Evolutionary conservation across 352 stramenopile genomes (phyloP), one percentile per base, ranked within the genome.

Genomic region (Phytophthora ohioensis): DNA sequence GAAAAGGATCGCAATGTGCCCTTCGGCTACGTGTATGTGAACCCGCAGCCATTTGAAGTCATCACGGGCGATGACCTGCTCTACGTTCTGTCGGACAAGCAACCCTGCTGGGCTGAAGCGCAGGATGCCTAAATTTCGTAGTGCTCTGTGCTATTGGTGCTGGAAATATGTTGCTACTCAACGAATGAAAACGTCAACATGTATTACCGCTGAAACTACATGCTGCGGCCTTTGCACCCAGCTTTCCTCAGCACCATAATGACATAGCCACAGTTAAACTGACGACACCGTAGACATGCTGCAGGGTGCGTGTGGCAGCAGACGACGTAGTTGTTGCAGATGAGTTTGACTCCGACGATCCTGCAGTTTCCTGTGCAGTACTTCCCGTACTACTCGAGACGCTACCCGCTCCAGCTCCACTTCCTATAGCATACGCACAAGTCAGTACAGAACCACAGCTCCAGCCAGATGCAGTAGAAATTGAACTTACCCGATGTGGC

Each of bases 1-100:
- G 86, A 92, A 42, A 77, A 73, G 11, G 71, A 88, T n/a, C 86
- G 88, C 45, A 90, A 79, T 54, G 78, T 94, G 17, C 87, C 88
- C 1, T 96, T 90, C 45, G 88, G 88, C 11, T 96, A 91, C 52
- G 87, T 93, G 27, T 96, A 94, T 55, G 85, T 94, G 69, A 96
- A 94, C 61, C 88, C 88, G 30, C 82, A 91, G 47, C 82, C 88
- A 7, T 77, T 81, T 55, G 88, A 96, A 62, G 63, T 92, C 12
- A 76, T 96, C 45, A 85, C 84, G 11, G 88, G 86, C 15, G 90
- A 96, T 69, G 88, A 96, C 61, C 59, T 94, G 61, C 81, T 96
- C 17, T 96, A 96, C 52, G 86, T 96, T 62, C 76, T 96, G 17
- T 86, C 85, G 15, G 81, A 91, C 60, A 93, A 92, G 57, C 88